Evolutionary conservation across 495 filamentous ascomycete genomes (phyloP).

Genomic region (Xylaria intraflava): DNA sequence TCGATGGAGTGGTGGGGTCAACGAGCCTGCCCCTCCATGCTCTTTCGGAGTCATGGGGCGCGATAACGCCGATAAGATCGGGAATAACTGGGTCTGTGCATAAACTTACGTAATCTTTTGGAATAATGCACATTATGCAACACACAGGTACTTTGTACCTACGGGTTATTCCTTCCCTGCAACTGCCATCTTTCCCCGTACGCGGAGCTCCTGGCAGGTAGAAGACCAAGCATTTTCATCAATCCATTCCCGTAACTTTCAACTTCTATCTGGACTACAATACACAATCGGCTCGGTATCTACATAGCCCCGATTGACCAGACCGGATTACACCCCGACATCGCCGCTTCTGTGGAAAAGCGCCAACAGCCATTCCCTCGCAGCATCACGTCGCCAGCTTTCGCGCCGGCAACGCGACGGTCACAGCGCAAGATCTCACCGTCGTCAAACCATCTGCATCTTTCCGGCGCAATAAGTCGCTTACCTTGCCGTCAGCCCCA

Average conservation of each 20-base stretch:
- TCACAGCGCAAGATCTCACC: too few species aligned
- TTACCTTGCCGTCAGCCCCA: too few species aligned
- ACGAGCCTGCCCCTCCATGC: constrained; percentile 9
- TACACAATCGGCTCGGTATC: background rate
- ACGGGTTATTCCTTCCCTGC: too few species aligned
- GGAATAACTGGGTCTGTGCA: background rate
- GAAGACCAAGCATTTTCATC: too few species aligned
- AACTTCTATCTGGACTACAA: background rate
- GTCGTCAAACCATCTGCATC: too few species aligned
- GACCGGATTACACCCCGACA: background rate
- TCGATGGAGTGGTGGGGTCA: constrained; percentile 8
- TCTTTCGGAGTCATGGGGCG: too few species aligned
- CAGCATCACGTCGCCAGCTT: background rate
- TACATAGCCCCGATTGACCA: background rate
- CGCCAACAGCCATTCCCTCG: background rate
- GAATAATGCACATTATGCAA: too few species aligned
- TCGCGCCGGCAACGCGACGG: background rate
- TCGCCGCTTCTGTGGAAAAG: background rate
- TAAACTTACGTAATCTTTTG: too few species aligned
- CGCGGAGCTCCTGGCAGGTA: too few species aligned
- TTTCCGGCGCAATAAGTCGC: too few species aligned
- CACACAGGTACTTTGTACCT: too few species aligned
- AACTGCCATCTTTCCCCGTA: too few species aligned
- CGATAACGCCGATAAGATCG: background rate
- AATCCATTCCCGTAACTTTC: background rate